Conservation (phyloP, 2,329 filamentous ascomycete species). For the Hortaea werneckii region DNA sequence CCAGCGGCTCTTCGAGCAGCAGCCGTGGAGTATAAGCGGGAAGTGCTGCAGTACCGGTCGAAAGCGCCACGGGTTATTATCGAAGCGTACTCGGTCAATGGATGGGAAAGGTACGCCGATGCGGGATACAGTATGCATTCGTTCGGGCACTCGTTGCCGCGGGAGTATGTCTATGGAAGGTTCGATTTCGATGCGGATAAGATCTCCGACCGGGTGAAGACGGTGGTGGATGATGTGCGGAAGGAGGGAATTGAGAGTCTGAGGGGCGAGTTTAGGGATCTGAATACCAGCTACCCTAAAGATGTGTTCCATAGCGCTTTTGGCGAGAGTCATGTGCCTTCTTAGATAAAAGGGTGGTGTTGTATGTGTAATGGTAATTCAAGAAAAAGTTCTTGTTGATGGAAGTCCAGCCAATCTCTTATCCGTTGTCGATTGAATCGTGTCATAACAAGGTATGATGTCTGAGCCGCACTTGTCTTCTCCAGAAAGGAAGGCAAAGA, state of each 20-base stretch:
- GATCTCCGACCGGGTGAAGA: slow-evolving; percentile 33
- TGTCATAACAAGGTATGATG: too few species aligned
- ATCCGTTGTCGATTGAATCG: too few species aligned
- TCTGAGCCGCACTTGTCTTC: too few species aligned
- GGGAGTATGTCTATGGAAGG: slow-evolving; percentile 44
- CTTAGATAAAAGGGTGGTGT: background rate
- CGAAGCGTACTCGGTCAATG: slow-evolving; percentile 48
- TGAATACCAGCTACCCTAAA: slow-evolving; percentile 21
- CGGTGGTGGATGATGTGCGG: slow-evolving; percentile 27
- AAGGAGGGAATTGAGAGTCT: slow-evolving; percentile 25
- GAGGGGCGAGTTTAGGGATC: slow-evolving; percentile 22
- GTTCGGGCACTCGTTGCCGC: slow-evolving; percentile 48
- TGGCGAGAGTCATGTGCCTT: slow-evolving; percentile 3
- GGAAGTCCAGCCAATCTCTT: too few species aligned
- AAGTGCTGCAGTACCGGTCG: slow-evolving; percentile 29
- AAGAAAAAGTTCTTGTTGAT: too few species aligned
- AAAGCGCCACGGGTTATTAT: slow-evolving; percentile 40
- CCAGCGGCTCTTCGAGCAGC: slow-evolving; percentile 40
- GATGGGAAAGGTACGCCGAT: slow-evolving; percentile 53
- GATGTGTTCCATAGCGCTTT: slow-evolving; percentile 11
- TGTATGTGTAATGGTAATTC: too few species aligned
- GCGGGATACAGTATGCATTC: slow-evolving; percentile 44
- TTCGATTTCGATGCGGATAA: slow-evolving; percentile 44
- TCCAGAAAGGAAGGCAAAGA: too few species aligned
- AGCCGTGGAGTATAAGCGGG: slow-evolving; percentile 36